Percentiles rank a stretch among this genome's conserved stretches.
Evolutionary conservation across 257 asterid genomes (phyloP).

Genomic region (Agastache rugosa): DNA sequence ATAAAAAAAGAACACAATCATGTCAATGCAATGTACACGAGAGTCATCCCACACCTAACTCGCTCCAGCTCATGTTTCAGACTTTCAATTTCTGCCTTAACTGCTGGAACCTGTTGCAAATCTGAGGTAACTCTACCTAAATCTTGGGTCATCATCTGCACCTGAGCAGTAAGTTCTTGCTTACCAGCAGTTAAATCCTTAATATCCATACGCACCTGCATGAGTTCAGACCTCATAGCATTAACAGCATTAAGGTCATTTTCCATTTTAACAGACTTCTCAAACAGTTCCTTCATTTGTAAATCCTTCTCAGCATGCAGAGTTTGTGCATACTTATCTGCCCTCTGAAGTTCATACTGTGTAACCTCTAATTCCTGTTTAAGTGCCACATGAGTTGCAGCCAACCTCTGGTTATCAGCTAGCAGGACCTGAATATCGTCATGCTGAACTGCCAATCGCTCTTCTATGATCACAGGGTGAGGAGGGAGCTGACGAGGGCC

Average conservation of each 20-base stretch:
- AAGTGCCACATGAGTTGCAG: slow-evolving; percentile 96
- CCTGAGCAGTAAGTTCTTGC: slow-evolving; percentile 77
- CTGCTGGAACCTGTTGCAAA: slow-evolving; percentile 79
- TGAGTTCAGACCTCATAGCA: slow-evolving; percentile 82
- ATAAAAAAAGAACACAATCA: not conserved
- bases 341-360: slow-evolving; percentile 78
- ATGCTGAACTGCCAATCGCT: slow-evolving; percentile 77
- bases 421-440: slow-evolving; percentile 84
- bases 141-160: slow-evolving; percentile 89
- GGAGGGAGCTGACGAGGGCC: slow-evolving; percentile 75
- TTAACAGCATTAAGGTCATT: slow-evolving; percentile 71
- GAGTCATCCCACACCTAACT: slow-evolving; percentile 57
- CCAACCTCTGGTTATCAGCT: slow-evolving; percentile 86
- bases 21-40: not conserved
- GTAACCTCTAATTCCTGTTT: slow-evolving; percentile 83
- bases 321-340: slow-evolving; percentile 76
- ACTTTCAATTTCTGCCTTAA: slow-evolving; percentile 75
- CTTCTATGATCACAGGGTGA: slow-evolving; percentile 73
- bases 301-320: slow-evolving; percentile 72
- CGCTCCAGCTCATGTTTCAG: slow-evolving; percentile 75
- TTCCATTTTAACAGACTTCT: slow-evolving; percentile 82
- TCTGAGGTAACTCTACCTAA: slow-evolving; percentile 77
- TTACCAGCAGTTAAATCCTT: slow-evolving; percentile 78
- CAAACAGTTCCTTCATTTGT: slow-evolving; percentile 72
- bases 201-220: slow-evolving; percentile 75